Conservation (phyloP, 305 asterid genomes). For the Euphrasia arctica region DNA sequence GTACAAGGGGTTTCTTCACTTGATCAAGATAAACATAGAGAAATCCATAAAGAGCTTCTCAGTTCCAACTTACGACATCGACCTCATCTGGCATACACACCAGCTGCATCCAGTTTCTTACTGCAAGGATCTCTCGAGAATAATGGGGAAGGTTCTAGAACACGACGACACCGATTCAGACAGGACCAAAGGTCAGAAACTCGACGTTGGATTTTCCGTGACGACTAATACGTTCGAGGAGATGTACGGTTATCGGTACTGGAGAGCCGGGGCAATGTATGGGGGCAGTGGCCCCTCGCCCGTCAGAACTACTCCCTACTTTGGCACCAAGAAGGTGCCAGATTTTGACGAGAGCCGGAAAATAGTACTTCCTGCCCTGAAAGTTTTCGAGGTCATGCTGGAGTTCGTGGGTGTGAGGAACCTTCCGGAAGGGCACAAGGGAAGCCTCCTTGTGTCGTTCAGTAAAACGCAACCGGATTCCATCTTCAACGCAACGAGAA, state of each 20-base stretch:
- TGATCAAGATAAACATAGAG: constrained; percentile 80
- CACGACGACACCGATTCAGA: constrained; percentile 97
- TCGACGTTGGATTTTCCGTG: constrained; percentile 78
- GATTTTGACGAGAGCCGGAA: constrained; percentile 37
- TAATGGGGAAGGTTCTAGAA: constrained; percentile 75
- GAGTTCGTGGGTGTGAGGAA: constrained; percentile 2
- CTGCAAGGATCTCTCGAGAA: constrained; percentile 65
- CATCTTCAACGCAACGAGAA: constrained; percentile 1
- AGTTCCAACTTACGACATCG: constrained; percentile 97
- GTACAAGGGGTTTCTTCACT: constrained; percentile 90
- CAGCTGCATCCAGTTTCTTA: constrained; percentile 83
- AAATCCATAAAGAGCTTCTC: constrained; percentile 71
- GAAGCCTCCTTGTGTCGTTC: constrained; percentile 3
- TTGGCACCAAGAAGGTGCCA: constrained; percentile 37
- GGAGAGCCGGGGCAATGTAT: constrained; percentile 98
- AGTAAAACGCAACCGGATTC: neutral
- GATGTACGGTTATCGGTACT: constrained; percentile 77
- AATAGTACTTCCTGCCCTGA: constrained; percentile 36
- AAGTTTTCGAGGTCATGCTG: constrained; percentile 49
- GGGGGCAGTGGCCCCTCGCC: constrained; percentile 77
- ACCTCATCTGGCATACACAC: constrained; percentile 98
- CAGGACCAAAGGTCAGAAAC: constrained; percentile 88
- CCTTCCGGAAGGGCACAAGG: constrained; percentile 7
- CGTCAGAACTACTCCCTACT: constrained; percentile 55
- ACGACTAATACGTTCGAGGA: constrained; percentile 81